Conservation (phyloP, 2,329 filamentous ascomycete genomes). For the Monilinia fructicola region DNA sequence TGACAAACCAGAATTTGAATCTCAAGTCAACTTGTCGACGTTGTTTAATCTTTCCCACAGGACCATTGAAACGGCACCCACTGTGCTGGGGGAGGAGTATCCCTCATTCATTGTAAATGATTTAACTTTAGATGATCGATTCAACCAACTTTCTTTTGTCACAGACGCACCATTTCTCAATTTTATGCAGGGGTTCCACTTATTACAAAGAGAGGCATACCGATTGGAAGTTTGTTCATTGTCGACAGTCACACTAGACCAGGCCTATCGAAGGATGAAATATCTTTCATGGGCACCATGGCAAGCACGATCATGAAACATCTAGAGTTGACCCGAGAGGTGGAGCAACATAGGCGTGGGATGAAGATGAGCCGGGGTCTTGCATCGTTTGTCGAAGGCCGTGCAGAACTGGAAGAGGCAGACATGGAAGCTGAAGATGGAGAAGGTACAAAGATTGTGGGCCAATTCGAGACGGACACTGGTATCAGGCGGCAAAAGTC, state of each 20-base stretch:
- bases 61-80: constrained; percentile 36
- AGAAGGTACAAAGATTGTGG: constrained; percentile 37
- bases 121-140: constrained; percentile 36
- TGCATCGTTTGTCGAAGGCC: constrained; percentile 54
- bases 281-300: constrained; percentile 58
- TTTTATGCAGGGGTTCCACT: constrained; percentile 41
- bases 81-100: constrained; percentile 29
- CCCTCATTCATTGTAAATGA: constrained; percentile 40
- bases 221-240: constrained; percentile 61
- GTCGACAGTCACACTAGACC: constrained; percentile 55
- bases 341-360: constrained; percentile 53
- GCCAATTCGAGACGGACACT: constrained; percentile 36
- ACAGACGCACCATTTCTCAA: constrained; percentile 33
- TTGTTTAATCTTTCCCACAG: constrained; percentile 25
- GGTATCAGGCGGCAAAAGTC: constrained; percentile 29
- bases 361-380: constrained; percentile 56
- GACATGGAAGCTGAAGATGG: constrained; percentile 35
- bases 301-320: constrained; percentile 59
- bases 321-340: constrained; percentile 56
- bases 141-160: constrained; percentile 38
- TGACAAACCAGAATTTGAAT: neutral
- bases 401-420: constrained; percentile 36
- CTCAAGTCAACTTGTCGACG: neutral
- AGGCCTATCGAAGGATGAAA: constrained; percentile 50
- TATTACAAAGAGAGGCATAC: constrained; percentile 40